phyloP scores from a whole-genome alignment of 1,284 basidiomycete species.

The Moniliophthora roreri region DNA sequence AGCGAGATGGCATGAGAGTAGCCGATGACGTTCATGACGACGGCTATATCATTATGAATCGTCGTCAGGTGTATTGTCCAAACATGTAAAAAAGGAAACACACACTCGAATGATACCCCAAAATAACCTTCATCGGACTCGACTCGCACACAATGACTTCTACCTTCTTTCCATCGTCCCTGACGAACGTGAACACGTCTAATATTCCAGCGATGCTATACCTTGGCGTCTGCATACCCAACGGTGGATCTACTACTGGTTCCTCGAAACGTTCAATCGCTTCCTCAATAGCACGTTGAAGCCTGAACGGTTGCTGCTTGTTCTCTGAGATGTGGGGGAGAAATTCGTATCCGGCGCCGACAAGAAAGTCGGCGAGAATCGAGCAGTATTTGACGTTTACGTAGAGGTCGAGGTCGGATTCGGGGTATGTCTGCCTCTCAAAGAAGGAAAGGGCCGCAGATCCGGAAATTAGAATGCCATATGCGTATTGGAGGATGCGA shows the following conservation, averaged over 20 bases:
- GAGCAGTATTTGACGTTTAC: neutral
- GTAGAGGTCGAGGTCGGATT: conserved; percentile 1
- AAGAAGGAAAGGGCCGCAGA: conserved; percentile 2
- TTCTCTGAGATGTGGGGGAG: neutral
- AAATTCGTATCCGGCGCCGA: neutral
- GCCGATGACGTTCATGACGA: neutral
- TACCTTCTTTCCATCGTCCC: neutral
- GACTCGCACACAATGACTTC: neutral
- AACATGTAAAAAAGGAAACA: neutral
- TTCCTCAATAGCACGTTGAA: neutral
- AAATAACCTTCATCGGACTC: neutral
- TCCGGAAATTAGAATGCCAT: neutral
- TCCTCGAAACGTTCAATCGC: neutral
- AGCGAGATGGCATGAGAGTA: conserved; percentile 2
- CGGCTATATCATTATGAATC: neutral
- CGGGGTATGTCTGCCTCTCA: neutral
- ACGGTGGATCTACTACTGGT: neutral
- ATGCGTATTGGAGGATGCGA: neutral
- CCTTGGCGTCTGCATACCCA: neutral
- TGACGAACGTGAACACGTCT: neutral
- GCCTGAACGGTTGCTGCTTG: neutral
- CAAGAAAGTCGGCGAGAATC: neutral
- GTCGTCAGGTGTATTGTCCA: too few relatives aligned
- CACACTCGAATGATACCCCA: neutral
- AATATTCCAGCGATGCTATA: neutral